A percentile compares a stretch with the other conserved stretches of the same genome.
Evolutionary conservation across 192 early-diverging fungal species (phyloP).

Genomic region (Funneliformis mosseae): DNA sequence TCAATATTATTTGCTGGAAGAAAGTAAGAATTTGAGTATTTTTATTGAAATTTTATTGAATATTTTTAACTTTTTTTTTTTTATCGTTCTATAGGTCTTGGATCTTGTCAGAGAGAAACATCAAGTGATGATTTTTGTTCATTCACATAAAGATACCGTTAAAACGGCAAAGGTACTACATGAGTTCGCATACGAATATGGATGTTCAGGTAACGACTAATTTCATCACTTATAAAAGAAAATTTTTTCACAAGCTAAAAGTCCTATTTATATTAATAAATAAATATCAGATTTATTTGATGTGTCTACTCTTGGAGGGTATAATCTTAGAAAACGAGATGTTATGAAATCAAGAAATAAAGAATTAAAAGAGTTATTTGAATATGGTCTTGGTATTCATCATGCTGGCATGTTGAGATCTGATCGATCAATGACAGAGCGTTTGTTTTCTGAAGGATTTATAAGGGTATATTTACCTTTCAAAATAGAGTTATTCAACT

Average conservation of each 20-base stretch:
- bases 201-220: conserved; percentile 45
- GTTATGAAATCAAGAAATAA: conserved; percentile 76
- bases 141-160: conserved; percentile 98
- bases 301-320: conserved; percentile 49
- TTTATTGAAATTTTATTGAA: background rate
- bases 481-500: background rate
- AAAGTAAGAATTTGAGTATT: conserved; percentile 55
- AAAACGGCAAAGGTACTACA: conserved; percentile 83
- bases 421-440: conserved; percentile 85
- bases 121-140: conserved; percentile 99
- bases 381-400: conserved; percentile 89
- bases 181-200: conserved; percentile 71
- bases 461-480: conserved; percentile 51
- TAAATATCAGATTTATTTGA: conserved; percentile 63
- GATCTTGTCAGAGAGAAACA: conserved; percentile 78
- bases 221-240: conserved; percentile 19
- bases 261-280: background rate
- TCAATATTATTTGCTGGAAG: conserved; percentile 88
- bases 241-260: background rate
- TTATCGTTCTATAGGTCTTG: conserved; percentile 45
- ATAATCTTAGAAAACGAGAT: conserved; percentile 57
- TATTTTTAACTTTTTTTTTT: background rate
- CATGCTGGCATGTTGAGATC: conserved; percentile 94
- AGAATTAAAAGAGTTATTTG: conserved; percentile 87
- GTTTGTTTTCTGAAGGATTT: conserved; percentile 85